Base-by-base conservation (phyloP, 2,329 filamentous ascomycete genomes). In the Arthrobotrys sphaeroides region DNA sequence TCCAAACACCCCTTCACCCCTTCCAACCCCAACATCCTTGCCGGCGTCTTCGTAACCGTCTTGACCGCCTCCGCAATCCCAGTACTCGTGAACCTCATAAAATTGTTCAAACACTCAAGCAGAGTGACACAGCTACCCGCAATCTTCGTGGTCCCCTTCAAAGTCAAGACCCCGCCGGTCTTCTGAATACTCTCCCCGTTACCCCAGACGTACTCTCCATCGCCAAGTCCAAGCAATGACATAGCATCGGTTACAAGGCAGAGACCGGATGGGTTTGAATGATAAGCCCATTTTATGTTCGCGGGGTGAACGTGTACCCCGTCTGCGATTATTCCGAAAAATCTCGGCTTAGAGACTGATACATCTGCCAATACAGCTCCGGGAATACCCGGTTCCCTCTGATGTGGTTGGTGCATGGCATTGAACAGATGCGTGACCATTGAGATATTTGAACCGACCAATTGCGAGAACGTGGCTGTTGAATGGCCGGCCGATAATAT, bases 351-450 rank as follows among this genome's bases (percentile, higher is more conserved):
- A 65, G 84, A 80, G 75, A 45, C n/a, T 18, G 82, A 85, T 79
- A 90, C 87, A 6, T 87, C 87, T 77, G 87, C 87, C 73, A 93
- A 93, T 12, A 97, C 84, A 0, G 96, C 88, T 26, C 94, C 94
- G 81, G 96, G 96, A 79, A 97, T 89, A 38, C 93, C 93, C 0
- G 94, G 93, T 82, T 97, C 93, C 70, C 94, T 90, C 85, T 97
- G 93, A 82, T 95, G 92, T 59, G 96, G 88, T 12, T 93, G 93
- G 0, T 90, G 87, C 93, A 97, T 97, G 24, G 93, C 93, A 82
- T 97, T 97, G 87, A 96, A 97, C 0, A 97, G 86, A 80, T 97
- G 93, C 0, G 93, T 97, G 78, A 97, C 91, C 92, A 96, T 96
- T 55, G 88, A 91, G 1, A 91, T 92, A 60, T 93, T 93, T 5